Evolutionary conservation across 768 basidiomycete genomes (phyloP).

Genomic region (Steccherinum ochraceum): DNA sequence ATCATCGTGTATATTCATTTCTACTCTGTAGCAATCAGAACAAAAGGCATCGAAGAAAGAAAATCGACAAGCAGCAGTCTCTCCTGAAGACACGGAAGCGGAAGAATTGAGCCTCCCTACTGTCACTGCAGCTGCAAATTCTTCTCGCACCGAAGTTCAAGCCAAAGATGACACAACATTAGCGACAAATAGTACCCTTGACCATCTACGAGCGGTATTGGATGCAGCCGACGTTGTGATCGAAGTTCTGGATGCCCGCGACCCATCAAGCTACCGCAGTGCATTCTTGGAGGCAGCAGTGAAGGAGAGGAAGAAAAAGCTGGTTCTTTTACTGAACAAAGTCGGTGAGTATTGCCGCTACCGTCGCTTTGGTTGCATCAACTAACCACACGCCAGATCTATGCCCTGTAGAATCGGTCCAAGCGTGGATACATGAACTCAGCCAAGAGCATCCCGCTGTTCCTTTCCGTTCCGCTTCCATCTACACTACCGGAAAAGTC

Average conservation of each 20-base stretch:
- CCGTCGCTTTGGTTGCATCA: neutral
- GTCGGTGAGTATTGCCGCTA: conserved; percentile 50
- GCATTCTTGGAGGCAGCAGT: conserved; percentile 53
- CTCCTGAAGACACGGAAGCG: conserved; percentile 20
- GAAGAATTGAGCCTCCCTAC: conserved; percentile 14
- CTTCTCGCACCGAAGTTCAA: no score
- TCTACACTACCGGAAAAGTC: conserved; percentile 41
- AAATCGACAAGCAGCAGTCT: conserved; percentile 15
- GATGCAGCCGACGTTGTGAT: conserved; percentile 74
- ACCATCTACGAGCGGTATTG: conserved; percentile 59
- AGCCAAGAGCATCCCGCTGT: conserved; percentile 56
- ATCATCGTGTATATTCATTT: no score
- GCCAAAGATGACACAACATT: no score
- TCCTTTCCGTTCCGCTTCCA: conserved; percentile 67
- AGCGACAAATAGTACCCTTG: no score
- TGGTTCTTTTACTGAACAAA: conserved; percentile 79
- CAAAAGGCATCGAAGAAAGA: conserved; percentile 63
- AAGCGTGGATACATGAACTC: conserved; percentile 61
- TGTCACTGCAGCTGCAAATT: no score
- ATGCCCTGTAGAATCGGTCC: conserved; percentile 70
- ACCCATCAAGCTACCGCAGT: conserved; percentile 70
- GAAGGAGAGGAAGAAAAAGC: conserved; percentile 45
- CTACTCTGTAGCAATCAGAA: conserved; percentile 55
- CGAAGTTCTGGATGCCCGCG: conserved; percentile 79
- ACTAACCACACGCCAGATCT: conserved; percentile 42